Evolutionary conservation across 495 filamentous ascomycete species (phyloP).

Genomic region (Podospora conica): DNA sequence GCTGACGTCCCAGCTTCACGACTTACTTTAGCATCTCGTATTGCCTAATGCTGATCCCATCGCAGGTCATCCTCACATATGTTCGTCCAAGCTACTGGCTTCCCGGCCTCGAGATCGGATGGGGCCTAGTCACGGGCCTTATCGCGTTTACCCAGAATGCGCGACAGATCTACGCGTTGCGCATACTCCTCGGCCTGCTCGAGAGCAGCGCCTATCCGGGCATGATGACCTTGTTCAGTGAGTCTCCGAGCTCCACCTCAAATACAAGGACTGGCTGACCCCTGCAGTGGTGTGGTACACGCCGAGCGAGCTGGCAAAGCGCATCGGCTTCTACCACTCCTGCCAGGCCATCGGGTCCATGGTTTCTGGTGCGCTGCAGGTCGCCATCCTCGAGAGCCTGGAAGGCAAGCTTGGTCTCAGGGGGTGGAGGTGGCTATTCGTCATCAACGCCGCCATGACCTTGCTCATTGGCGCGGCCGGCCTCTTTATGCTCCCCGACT

Average conservation of each 20-base stretch:
- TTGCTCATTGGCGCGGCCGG: constrained; percentile 42
- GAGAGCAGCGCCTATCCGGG: constrained; percentile 43
- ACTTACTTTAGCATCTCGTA: constrained; percentile 45
- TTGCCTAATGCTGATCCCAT: constrained; percentile 41
- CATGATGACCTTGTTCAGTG: constrained; percentile 37
- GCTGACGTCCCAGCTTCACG: constrained; percentile 38
- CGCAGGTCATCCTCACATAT: constrained; percentile 49
- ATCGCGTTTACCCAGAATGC: constrained; percentile 26
- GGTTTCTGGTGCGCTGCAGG: constrained; percentile 46
- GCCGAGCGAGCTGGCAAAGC: constrained; percentile 32
- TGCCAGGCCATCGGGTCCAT: constrained; percentile 34
- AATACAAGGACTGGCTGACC: neutral
- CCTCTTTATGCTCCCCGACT: constrained; percentile 47
- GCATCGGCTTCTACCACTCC: constrained; percentile 40
- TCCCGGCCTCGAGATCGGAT: constrained; percentile 36
- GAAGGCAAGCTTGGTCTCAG: constrained; percentile 41
- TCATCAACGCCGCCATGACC: constrained; percentile 44
- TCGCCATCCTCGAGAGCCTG: constrained; percentile 45
- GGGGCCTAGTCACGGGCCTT: constrained; percentile 35
- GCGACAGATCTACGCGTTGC: constrained; percentile 33
- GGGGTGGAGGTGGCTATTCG: constrained; percentile 57
- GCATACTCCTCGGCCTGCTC: constrained; percentile 48
- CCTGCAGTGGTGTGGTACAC: constrained; percentile 35
- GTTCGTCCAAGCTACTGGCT: constrained; percentile 37
- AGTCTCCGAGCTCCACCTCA: neutral